A percentile compares a stretch with the other conserved stretches of the same genome.
Evolutionary conservation across 2,329 filamentous ascomycete species (phyloP).

Genomic region (Trichothecium sympodiale): DNA sequence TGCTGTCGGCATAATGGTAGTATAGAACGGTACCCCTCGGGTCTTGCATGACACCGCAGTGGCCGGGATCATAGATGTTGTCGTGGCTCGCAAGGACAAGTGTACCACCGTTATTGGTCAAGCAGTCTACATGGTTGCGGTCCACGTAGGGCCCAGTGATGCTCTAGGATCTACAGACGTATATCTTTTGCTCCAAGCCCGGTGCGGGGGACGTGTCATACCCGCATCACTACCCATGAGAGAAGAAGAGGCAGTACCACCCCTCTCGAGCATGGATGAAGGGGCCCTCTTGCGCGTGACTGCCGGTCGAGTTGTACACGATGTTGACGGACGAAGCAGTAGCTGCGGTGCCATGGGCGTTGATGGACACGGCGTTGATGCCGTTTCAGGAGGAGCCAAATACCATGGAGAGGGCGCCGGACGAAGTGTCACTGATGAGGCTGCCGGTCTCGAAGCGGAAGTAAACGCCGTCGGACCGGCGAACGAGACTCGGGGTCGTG

Average conservation of each 20-base stretch:
- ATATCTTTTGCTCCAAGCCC: conserved; percentile 54
- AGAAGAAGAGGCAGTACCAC: conserved; percentile 57
- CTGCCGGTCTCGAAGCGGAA: conserved; percentile 31
- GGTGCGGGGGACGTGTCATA: conserved; percentile 35
- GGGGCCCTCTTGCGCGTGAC: conserved; percentile 43
- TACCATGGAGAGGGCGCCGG: conserved; percentile 36
- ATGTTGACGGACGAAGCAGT: conserved; percentile 22
- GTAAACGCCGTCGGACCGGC: conserved; percentile 26
- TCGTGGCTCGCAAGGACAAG: conserved; percentile 48
- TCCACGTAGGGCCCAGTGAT: conserved; percentile 48
- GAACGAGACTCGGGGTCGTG: conserved; percentile 28
- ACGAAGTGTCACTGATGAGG: conserved; percentile 23
- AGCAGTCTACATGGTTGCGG: conserved; percentile 37
- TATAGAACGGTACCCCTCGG: conserved; percentile 42
- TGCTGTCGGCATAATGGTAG: conserved; percentile 50
- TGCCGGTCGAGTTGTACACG: conserved; percentile 34
- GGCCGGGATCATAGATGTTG: conserved; percentile 53
- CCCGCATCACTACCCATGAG: conserved; percentile 48
- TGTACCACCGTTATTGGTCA: conserved; percentile 47
- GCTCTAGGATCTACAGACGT: conserved; percentile 45
- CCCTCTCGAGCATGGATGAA: conserved; percentile 42
- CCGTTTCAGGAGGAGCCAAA: conserved; percentile 62
- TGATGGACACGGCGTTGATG: conserved; percentile 47
- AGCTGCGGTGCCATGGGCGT: conserved; percentile 16
- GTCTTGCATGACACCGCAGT: conserved; percentile 34